These are phyloP conservation scores for Eucommia ulmoides DNA, from an alignment of 257 asterid species.

Conservation along the genomic window DNA sequence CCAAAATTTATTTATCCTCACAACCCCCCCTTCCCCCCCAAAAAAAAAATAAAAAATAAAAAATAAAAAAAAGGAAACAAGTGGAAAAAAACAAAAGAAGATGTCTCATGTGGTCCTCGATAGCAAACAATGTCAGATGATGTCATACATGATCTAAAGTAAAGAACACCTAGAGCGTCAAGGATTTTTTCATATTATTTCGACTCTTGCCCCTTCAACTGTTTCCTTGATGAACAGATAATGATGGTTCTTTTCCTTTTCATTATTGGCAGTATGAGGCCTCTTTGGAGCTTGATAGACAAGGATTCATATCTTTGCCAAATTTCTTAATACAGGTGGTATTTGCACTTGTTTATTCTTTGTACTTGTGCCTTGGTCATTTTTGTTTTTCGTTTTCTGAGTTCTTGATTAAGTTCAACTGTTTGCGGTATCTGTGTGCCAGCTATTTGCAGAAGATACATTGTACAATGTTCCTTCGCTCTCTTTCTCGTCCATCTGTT, in stretches of 20 bases:
- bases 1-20: no score
- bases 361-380: background rate
- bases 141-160: background rate
- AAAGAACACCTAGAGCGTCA: background rate
- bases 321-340: slow-evolving; percentile 47
- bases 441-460: background rate
- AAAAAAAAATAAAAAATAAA: no score
- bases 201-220: slow-evolving; percentile 1
- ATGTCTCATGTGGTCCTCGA: no score
- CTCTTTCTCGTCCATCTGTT: no score
- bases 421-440: background rate
- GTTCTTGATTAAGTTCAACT: no score
- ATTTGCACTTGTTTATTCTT: slow-evolving; percentile 2
- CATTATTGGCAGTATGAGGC: slow-evolving; percentile 50
- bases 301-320: slow-evolving; percentile 64
- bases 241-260: slow-evolving; percentile 14
- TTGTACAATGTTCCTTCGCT: background rate
- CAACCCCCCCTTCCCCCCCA: no score
- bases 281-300: slow-evolving; percentile 70
- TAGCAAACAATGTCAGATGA: slow-evolving; percentile 1
- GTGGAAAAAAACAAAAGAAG: no score
- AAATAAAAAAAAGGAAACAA: no score
- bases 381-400: background rate
- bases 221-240: slow-evolving; percentile 4
- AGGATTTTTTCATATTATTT: no score